Conservation (phyloP, 352 stramenopile genomes). For the Thalassiosira tumida region DNA sequence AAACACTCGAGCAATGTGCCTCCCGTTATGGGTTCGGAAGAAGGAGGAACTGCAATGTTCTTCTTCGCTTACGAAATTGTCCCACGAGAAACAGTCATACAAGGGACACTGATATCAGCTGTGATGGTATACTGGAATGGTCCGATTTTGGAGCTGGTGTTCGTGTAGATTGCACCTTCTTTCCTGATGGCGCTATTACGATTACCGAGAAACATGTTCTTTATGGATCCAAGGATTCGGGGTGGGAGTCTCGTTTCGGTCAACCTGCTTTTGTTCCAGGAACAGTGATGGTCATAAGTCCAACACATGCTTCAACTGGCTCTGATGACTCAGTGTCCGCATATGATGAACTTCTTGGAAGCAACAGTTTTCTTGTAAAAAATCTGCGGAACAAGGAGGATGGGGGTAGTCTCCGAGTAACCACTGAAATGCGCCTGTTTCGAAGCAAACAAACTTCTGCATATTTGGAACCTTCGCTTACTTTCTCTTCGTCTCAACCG, state of each 20-base stretch:
- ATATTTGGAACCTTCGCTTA: slow-evolving; percentile 39
- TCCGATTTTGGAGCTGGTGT: slow-evolving; percentile 89
- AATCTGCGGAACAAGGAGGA: slow-evolving; percentile 85
- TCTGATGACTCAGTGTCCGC: slow-evolving; percentile 69
- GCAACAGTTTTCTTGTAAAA: slow-evolving; percentile 82
- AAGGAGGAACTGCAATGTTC: slow-evolving; percentile 83
- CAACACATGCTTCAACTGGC: slow-evolving; percentile 53
- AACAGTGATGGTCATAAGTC: slow-evolving; percentile 81
- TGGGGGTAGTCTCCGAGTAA: slow-evolving; percentile 83
- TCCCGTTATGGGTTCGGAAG: slow-evolving; percentile 89
- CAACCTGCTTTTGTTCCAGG: slow-evolving; percentile 89
- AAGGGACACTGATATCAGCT: slow-evolving; percentile 40
- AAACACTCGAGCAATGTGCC: slow-evolving; percentile 89
- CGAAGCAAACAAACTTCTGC: slow-evolving; percentile 63
- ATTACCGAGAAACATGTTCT: slow-evolving; percentile 87
- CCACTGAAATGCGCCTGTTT: slow-evolving; percentile 86
- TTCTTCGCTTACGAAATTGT: slow-evolving; percentile 83
- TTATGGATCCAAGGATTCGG: slow-evolving; percentile 90
- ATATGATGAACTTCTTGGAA: slow-evolving; percentile 88
- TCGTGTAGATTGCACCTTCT: slow-evolving; percentile 72
- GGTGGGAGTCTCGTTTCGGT: slow-evolving; percentile 90
- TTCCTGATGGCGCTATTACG: slow-evolving; percentile 86
- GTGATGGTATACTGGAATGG: slow-evolving; percentile 89
- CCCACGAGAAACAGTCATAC: slow-evolving; percentile 33
- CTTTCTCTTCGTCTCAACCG: slow-evolving; percentile 72